phyloP scores from a whole-genome alignment of 257 asterid genomes.

The Nemophila menziesii region DNA sequence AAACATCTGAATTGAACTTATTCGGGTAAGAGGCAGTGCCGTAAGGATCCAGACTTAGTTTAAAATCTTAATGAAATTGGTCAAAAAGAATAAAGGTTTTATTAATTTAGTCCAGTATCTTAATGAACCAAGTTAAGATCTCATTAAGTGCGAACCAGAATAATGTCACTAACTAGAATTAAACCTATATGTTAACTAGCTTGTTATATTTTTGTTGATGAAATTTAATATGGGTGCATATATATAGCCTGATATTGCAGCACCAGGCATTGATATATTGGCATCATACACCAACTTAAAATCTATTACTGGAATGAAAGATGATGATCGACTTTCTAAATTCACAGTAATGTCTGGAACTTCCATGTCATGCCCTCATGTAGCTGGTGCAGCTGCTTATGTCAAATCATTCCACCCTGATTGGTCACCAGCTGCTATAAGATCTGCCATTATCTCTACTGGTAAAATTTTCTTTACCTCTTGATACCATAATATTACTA shows the following conservation, averaged over 20 bases:
- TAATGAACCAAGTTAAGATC: no score
- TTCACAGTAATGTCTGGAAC: conserved; percentile 90
- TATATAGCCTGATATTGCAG: conserved; percentile 74
- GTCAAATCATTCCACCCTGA: conserved; percentile 70
- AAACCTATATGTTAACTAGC: background rate
- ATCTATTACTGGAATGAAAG: conserved; percentile 62
- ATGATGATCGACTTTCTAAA: conserved; percentile 50
- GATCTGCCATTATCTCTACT: conserved; percentile 79
- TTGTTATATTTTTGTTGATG: background rate
- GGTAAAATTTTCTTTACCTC: no score
- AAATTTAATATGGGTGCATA: no score
- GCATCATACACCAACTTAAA: conserved; percentile 69
- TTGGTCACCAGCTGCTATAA: conserved; percentile 86
- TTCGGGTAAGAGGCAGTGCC: no score
- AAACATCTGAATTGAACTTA: no score
- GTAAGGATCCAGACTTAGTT: no score
- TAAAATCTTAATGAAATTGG: no score
- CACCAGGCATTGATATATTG: conserved; percentile 88
- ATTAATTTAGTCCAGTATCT: no score
- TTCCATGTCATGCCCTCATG: conserved; percentile 95
- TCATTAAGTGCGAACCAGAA: no score
- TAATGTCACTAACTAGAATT: no score
- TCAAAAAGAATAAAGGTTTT: no score
- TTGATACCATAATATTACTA: background rate
- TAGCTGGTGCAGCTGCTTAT: conserved; percentile 70